Percentiles rank a stretch among this genome's conserved stretches.
These are phyloP conservation scores for Catharanthus roseus DNA, from an alignment of 257 asterid species.

Conservation along the genomic window DNA sequence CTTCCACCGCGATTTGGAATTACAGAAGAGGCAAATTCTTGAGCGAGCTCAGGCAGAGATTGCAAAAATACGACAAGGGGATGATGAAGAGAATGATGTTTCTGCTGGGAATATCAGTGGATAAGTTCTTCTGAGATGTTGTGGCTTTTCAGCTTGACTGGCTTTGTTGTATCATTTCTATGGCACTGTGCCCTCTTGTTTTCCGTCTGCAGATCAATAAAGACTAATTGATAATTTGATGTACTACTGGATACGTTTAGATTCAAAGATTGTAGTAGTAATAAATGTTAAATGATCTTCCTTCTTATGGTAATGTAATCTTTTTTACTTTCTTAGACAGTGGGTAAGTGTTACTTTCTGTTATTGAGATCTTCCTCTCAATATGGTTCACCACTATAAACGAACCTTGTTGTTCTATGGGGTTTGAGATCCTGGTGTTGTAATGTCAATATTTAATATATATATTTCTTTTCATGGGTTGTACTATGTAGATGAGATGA, in stretches of 20 bases:
- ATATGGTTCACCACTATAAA: not conserved
- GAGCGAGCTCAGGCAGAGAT: slow-evolving; percentile 85
- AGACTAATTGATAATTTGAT: slow-evolving; percentile 4
- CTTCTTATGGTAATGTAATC: not conserved
- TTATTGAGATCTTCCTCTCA: not conserved
- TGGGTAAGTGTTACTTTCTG: not conserved
- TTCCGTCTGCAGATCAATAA: slow-evolving; percentile 7
- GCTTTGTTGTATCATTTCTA: slow-evolving; percentile 34
- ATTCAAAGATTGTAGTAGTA: slow-evolving; percentile 6
- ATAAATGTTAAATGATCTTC: slow-evolving; percentile 7
- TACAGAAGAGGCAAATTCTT: slow-evolving; percentile 69
- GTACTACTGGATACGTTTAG: slow-evolving; percentile 5
- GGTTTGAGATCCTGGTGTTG: too few species aligned
- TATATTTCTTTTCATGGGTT: not conserved
- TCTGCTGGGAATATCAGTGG: slow-evolving; percentile 49
- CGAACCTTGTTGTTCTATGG: not conserved
- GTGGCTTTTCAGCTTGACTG: slow-evolving; percentile 20
- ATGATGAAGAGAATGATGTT: slow-evolving; percentile 48
- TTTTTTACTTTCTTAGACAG: not conserved
- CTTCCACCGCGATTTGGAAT: slow-evolving; percentile 68
- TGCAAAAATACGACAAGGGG: slow-evolving; percentile 55
- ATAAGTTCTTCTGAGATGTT: slow-evolving; percentile 13
- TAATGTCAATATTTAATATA: too few species aligned
- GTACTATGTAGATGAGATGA: not conserved
- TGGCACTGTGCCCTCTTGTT: slow-evolving; percentile 4